Evolutionary conservation across 305 asterid species (phyloP).

Genomic region (Stenogyne calaminthoides): DNA sequence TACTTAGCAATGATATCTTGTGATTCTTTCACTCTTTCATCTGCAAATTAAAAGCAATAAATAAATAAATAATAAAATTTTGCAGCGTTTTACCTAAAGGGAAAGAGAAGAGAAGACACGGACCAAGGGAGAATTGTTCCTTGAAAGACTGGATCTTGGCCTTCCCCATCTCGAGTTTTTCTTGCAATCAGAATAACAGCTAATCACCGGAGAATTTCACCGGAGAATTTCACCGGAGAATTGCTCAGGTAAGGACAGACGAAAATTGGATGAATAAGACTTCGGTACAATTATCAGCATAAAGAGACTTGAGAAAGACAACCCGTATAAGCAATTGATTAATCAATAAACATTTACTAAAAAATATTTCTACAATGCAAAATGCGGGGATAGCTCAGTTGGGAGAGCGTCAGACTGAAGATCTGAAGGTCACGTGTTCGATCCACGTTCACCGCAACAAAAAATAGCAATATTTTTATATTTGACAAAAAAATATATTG

Average conservation of each 20-base stretch:
- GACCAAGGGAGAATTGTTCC: conserved; percentile 57
- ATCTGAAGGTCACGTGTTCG: conserved; percentile 96
- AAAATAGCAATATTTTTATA: too few species aligned
- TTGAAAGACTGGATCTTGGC: conserved; percentile 46
- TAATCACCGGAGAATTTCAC: too few species aligned
- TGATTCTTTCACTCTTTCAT: conserved; percentile 71
- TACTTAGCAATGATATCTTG: conserved; percentile 78
- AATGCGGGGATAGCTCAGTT: conserved; percentile 93
- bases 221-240: too few species aligned
- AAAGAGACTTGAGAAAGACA: neutral
- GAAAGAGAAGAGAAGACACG: conserved; percentile 11
- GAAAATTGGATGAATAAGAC: neutral
- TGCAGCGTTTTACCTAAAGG: too few species aligned
- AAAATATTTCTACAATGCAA: too few species aligned
- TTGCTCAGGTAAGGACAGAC: neutral
- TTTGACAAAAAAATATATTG: too few species aligned
- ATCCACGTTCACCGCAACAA: conserved; percentile 96
- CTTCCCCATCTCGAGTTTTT: conserved; percentile 46
- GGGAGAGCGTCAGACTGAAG: conserved; percentile 98
- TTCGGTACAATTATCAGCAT: neutral
- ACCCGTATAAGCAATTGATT: neutral
- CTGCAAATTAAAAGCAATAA: conserved; percentile 38
- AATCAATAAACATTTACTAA: too few species aligned
- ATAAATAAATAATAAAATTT: too few species aligned
- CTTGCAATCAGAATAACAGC: conserved; percentile 23